Percentiles rank a stretch among this genome's conserved stretches.
These are phyloP conservation scores for Dacryopinax spathularia DNA, from an alignment of 768 basidiomycete genomes.

Conservation along the genomic window DNA sequence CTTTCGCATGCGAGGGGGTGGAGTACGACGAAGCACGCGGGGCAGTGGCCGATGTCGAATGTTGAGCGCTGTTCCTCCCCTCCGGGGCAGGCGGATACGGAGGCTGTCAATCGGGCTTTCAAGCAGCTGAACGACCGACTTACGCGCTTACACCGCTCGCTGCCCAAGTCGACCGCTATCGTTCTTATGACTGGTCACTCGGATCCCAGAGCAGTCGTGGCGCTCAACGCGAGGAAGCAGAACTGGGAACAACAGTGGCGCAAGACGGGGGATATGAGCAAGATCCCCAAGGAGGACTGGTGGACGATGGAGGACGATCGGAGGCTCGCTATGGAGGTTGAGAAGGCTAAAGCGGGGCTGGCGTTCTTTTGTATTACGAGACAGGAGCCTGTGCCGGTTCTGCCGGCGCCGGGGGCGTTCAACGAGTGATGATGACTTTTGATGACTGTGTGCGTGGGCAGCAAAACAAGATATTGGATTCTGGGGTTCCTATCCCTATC, in stretches of 20 bases:
- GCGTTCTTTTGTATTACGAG: slow-evolving; percentile 49
- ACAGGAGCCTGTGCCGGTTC: not conserved
- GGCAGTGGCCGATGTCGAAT: not conserved
- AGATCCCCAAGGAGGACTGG: slow-evolving; percentile 38
- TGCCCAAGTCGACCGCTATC: slow-evolving; percentile 69
- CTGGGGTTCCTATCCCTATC: too few relatives aligned
- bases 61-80: not conserved
- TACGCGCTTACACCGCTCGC: slow-evolving; percentile 41
- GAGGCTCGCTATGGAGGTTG: slow-evolving; percentile 65
- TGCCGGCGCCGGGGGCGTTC: too few relatives aligned
- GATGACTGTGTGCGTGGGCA: too few relatives aligned
- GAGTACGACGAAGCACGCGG: slow-evolving; percentile 20
- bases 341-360: slow-evolving; percentile 65
- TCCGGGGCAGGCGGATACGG: not conserved
- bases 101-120: slow-evolving; percentile 24
- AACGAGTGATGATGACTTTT: too few relatives aligned
- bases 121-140: slow-evolving; percentile 47
- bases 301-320: slow-evolving; percentile 71
- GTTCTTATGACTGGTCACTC: slow-evolving; percentile 80
- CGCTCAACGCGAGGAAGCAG: slow-evolving; percentile 50
- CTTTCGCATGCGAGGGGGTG: slow-evolving; percentile 73
- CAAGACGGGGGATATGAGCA: slow-evolving; percentile 18
- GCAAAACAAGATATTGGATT: too few relatives aligned
- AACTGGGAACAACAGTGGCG: slow-evolving; percentile 1
- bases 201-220: slow-evolving; percentile 69